phyloP scores from a whole-genome alignment of 257 asterid species.

The Apocynum venetum region DNA sequence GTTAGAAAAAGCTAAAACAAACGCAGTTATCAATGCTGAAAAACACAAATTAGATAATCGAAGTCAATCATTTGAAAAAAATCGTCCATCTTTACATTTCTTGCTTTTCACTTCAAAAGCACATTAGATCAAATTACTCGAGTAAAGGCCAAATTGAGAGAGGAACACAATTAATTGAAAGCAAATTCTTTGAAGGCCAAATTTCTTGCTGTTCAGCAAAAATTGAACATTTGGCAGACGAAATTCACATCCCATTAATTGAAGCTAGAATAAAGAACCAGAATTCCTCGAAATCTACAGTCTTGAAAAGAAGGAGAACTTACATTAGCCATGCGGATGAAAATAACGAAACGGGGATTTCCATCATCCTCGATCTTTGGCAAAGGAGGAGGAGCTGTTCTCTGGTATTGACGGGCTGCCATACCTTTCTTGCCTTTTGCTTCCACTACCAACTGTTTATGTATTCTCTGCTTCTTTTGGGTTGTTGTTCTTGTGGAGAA shows the following conservation, averaged over 20 bases:
- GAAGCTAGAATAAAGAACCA: not conserved
- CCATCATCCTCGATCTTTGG: slow-evolving; percentile 98
- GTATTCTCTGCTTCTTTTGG: slow-evolving; percentile 20
- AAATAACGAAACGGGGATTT: slow-evolving; percentile 84
- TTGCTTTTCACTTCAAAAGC: no score
- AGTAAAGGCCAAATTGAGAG: no score
- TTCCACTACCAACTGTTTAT: slow-evolving; percentile 43
- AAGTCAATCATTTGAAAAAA: not conserved
- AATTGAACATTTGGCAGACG: not conserved
- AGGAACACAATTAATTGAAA: not conserved
- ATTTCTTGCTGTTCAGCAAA: not conserved
- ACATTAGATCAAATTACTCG: not conserved
- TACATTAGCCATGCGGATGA: slow-evolving; percentile 89
- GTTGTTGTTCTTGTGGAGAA: slow-evolving; percentile 29
- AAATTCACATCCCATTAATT: not conserved
- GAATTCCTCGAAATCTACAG: not conserved
- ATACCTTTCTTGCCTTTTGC: slow-evolving; percentile 93
- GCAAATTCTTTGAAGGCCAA: no score
- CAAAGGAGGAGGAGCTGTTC: slow-evolving; percentile 61
- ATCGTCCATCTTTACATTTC: not conserved
- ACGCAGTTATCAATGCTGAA: not conserved
- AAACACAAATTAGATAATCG: not conserved
- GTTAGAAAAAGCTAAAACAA: not conserved
- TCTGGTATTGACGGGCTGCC: slow-evolving; percentile 68
- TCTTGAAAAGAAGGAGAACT: slow-evolving; percentile 2